Percentiles rank a stretch among this genome's conserved stretches.
These are phyloP conservation scores for Aspergillus texensis DNA, from an alignment of 2,329 filamentous ascomycete genomes.

Conservation along the genomic window DNA sequence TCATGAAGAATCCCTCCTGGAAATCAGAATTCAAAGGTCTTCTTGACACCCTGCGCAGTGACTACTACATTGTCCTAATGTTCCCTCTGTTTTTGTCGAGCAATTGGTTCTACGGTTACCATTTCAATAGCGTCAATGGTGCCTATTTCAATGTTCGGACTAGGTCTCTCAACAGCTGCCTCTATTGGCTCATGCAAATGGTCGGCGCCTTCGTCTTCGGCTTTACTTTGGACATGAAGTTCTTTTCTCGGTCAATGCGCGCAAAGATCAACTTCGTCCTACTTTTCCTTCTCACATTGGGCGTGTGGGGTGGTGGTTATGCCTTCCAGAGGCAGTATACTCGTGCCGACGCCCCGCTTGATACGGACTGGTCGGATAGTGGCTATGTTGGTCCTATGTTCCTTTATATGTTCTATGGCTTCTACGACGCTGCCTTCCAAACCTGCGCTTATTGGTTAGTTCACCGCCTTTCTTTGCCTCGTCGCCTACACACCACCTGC, in stretches of 20 bases:
- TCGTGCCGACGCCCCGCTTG: constrained; percentile 41
- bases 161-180: constrained; percentile 72
- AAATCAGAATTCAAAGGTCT: constrained; percentile 76
- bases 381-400: constrained; percentile 81
- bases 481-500: neutral
- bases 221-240: constrained; percentile 65
- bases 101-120: constrained; percentile 81
- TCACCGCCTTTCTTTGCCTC: neutral
- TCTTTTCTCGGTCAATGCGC: constrained; percentile 64
- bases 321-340: constrained; percentile 69
- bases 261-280: constrained; percentile 66
- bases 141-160: constrained; percentile 74
- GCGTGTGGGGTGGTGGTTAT: constrained; percentile 81
- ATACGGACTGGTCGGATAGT: constrained; percentile 66
- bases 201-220: constrained; percentile 74
- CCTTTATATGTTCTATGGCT: constrained; percentile 86
- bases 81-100: constrained; percentile 82
- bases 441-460: constrained; percentile 82
- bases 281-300: constrained; percentile 72
- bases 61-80: constrained; percentile 73
- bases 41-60: constrained; percentile 68
- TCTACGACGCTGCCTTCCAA: constrained; percentile 90
- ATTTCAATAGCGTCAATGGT: constrained; percentile 73
- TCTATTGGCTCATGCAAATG: constrained; percentile 83
- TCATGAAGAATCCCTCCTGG: constrained; percentile 92